Conservation (phyloP, 2,329 filamentous ascomycete genomes). For the Aspergillus uvarum region DNA sequence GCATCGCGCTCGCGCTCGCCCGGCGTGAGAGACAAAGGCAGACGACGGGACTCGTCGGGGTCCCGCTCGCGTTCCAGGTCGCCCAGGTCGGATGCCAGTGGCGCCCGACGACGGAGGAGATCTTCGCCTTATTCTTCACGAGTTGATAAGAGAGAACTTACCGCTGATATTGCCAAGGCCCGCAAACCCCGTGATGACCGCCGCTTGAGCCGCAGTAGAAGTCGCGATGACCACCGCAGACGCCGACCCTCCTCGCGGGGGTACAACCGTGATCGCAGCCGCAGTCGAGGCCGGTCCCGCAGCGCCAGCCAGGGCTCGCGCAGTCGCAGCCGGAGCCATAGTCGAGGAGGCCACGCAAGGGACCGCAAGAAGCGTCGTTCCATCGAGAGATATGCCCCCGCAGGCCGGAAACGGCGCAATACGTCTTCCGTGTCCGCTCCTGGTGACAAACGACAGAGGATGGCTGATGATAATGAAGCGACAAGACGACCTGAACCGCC, state of each 20-base stretch:
- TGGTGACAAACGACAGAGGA: slow-evolving; percentile 43
- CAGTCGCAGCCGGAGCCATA: slow-evolving; percentile 33
- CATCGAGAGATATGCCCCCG: slow-evolving; percentile 47
- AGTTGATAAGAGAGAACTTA: slow-evolving; percentile 43
- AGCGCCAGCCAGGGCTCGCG: slow-evolving; percentile 31
- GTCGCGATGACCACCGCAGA: slow-evolving; percentile 33
- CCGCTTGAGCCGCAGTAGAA: slow-evolving; percentile 41
- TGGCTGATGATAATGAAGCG: slow-evolving; percentile 35
- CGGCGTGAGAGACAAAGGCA: slow-evolving; percentile 30
- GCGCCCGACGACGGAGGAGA: slow-evolving; percentile 44
- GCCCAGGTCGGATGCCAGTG: slow-evolving; percentile 25
- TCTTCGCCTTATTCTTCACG: slow-evolving; percentile 45
- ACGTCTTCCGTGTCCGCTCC: slow-evolving; percentile 42
- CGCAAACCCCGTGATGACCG: slow-evolving; percentile 44
- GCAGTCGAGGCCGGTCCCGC: slow-evolving; percentile 29
- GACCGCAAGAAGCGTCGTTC: slow-evolving; percentile 47
- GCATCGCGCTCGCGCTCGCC: slow-evolving; percentile 33
- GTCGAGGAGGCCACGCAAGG: slow-evolving; percentile 27
- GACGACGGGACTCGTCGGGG: slow-evolving; percentile 35
- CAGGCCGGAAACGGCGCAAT: slow-evolving; percentile 33
- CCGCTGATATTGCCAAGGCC: slow-evolving; percentile 53
- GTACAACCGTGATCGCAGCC: slow-evolving; percentile 12
- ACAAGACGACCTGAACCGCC: slow-evolving; percentile 24
- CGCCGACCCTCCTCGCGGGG: slow-evolving; percentile 15
- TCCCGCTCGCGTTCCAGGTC: slow-evolving; percentile 40